A percentile compares a stretch with the other conserved stretches of the same genome.
Evolutionary conservation across 2,329 filamentous ascomycete species (phyloP).

Genomic region (Colletotrichum sp.): DNA sequence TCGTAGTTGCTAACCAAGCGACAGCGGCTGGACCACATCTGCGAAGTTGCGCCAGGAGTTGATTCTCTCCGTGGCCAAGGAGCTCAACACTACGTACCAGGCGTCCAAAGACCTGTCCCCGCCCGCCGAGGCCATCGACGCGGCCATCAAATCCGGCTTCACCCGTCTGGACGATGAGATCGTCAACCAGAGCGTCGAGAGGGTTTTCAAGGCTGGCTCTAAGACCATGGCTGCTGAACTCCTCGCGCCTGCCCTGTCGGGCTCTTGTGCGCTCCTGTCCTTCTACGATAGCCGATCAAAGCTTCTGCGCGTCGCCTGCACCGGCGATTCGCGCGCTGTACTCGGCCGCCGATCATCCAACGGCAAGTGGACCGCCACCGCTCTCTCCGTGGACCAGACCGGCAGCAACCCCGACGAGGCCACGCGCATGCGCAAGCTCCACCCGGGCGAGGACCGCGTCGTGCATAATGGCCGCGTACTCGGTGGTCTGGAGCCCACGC

Average conservation of each 20-base stretch:
- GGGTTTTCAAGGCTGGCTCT: slow-evolving; percentile 86
- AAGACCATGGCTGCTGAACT: slow-evolving; percentile 92
- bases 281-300: slow-evolving; percentile 94
- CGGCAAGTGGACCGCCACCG: slow-evolving; percentile 92
- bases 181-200: slow-evolving; percentile 89
- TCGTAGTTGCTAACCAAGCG: slow-evolving; percentile 5
- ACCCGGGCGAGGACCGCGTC: slow-evolving; percentile 88
- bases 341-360: slow-evolving; percentile 78
- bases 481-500: slow-evolving; percentile 88
- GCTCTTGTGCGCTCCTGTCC: slow-evolving; percentile 94
- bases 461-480: slow-evolving; percentile 89
- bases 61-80: slow-evolving; percentile 90
- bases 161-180: slow-evolving; percentile 91
- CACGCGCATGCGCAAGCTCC: slow-evolving; percentile 80
- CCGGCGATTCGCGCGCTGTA: slow-evolving; percentile 94
- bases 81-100: slow-evolving; percentile 92
- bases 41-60: slow-evolving; percentile 92
- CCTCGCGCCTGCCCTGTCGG: slow-evolving; percentile 89
- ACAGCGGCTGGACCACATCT: slow-evolving; percentile 95
- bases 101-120: slow-evolving; percentile 69
- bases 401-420: slow-evolving; percentile 87
- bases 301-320: slow-evolving; percentile 90
- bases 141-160: slow-evolving; percentile 93
- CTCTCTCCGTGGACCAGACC: slow-evolving; percentile 92
- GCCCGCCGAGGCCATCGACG: slow-evolving; percentile 80